Conservation (phyloP, 2,329 filamentous ascomycete genomes). For the Cordyceps fumosorosea region DNA sequence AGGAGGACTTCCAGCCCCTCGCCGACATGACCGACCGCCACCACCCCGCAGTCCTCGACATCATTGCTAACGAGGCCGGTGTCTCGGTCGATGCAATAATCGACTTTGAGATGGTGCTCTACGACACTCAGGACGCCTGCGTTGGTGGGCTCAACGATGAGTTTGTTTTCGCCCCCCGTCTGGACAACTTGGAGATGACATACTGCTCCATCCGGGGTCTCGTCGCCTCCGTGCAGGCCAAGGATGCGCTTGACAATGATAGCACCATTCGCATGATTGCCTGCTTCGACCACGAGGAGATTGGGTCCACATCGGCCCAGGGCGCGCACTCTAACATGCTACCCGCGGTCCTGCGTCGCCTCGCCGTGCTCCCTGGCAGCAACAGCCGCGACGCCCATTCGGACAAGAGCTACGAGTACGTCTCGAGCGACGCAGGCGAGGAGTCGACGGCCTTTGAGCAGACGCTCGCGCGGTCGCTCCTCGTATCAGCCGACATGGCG, state of each 20-base stretch:
- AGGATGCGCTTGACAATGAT: slow-evolving; percentile 65
- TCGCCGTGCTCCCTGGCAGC: slow-evolving; percentile 69
- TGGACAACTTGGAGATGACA: slow-evolving; percentile 95
- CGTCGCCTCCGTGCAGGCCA: slow-evolving; percentile 65
- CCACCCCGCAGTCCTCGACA: slow-evolving; percentile 77
- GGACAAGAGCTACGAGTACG: slow-evolving; percentile 52
- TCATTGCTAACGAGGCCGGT: slow-evolving; percentile 74
- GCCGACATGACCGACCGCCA: slow-evolving; percentile 75
- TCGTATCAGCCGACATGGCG: slow-evolving; percentile 95
- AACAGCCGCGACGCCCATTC: slow-evolving; percentile 59
- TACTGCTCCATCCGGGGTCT: slow-evolving; percentile 85
- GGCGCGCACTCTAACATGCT: slow-evolving; percentile 90
- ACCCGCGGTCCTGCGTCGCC: slow-evolving; percentile 76
- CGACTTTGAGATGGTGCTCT: slow-evolving; percentile 95
- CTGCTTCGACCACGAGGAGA: slow-evolving; percentile 97
- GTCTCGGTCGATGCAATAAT: slow-evolving; percentile 65
- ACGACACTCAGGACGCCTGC: slow-evolving; percentile 86
- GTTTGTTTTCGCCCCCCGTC: slow-evolving; percentile 89
- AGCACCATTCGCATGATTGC: slow-evolving; percentile 81
- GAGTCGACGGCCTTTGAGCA: slow-evolving; percentile 84
- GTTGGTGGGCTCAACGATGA: slow-evolving; percentile 89
- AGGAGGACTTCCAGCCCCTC: slow-evolving; percentile 62
- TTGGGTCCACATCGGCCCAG: slow-evolving; percentile 86
- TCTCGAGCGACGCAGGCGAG: slow-evolving; percentile 48
- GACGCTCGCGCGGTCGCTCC: slow-evolving; percentile 82